Conservation (phyloP, 768 basidiomycete species). For the Kwoniella bestiolae region DNA sequence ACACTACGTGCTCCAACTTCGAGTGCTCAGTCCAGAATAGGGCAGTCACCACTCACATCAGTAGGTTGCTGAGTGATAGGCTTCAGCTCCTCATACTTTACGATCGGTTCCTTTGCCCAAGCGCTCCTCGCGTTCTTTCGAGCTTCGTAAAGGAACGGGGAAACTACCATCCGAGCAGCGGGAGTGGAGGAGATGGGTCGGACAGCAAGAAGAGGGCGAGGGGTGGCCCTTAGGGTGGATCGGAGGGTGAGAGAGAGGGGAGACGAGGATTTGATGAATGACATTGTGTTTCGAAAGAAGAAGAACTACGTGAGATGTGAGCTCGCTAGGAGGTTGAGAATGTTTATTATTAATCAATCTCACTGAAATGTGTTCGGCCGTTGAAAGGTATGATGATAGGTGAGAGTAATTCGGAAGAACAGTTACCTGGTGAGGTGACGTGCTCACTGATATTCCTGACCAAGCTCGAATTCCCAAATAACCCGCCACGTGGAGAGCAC, state of each 20-base stretch:
- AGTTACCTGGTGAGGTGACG: not conserved
- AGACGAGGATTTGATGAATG: constrained; percentile 14
- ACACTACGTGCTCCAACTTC: too few relatives aligned
- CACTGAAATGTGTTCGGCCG: not conserved
- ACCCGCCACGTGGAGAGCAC: not conserved
- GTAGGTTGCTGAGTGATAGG: constrained; percentile 74
- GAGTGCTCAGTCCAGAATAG: too few relatives aligned
- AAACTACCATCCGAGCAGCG: constrained; percentile 13
- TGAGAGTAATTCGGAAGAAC: not conserved
- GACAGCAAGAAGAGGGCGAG: constrained; percentile 9
- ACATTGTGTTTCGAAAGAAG: too few relatives aligned
- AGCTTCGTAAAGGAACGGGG: constrained; percentile 13
- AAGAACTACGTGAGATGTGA: too few relatives aligned
- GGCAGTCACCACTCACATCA: constrained; percentile 62
- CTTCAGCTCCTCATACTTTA: constrained; percentile 81
- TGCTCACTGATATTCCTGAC: not conserved
- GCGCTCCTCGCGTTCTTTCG: constrained; percentile 18
- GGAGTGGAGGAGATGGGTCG: constrained; percentile 13
- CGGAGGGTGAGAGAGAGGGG: not conserved
- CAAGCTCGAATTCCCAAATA: constrained; percentile 2
- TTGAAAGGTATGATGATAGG: not conserved
- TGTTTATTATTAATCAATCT: constrained; percentile 2
- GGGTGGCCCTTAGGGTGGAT: constrained; percentile 2
- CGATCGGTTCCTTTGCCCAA: constrained; percentile 70
- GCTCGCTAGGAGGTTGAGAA: not conserved